These are phyloP conservation scores for Collybia nuda DNA, from an alignment of 768 basidiomycete genomes.

Conservation along the genomic window DNA sequence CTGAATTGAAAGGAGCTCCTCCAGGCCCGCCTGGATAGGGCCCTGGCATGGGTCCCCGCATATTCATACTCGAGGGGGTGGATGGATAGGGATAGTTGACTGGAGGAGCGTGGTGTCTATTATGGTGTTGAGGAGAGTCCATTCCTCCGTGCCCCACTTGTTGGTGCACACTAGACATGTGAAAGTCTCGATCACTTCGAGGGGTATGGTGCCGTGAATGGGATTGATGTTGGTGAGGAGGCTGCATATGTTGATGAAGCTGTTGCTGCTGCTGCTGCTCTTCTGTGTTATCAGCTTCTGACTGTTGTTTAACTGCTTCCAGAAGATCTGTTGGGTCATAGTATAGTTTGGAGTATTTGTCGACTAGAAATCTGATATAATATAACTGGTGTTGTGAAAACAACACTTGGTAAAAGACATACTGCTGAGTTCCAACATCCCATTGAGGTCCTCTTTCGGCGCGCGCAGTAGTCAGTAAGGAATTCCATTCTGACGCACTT, in stretches of 20 bases:
- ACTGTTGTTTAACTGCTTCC: constrained; percentile 48
- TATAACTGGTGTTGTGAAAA: not conserved
- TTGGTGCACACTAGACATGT: constrained; percentile 23
- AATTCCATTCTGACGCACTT: constrained; percentile 86
- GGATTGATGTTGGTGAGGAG: constrained; percentile 24
- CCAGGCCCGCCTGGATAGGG: constrained; percentile 27
- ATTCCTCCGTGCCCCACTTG: constrained; percentile 23
- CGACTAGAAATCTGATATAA: constrained; percentile 65
- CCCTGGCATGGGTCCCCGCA: constrained; percentile 24
- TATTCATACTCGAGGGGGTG: constrained; percentile 27
- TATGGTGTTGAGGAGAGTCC: constrained; percentile 26
- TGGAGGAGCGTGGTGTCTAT: constrained; percentile 21
- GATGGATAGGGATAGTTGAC: constrained; percentile 31
- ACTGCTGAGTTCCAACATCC: constrained; percentile 89
- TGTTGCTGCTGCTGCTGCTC: constrained; percentile 19
- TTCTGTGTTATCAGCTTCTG: constrained; percentile 40
- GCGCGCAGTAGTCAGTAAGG: constrained; percentile 71
- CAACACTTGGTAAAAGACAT: constrained; percentile 24
- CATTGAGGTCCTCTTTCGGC: constrained; percentile 85
- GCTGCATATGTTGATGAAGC: constrained; percentile 18
- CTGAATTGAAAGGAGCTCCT: constrained; percentile 30
- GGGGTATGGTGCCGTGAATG: constrained; percentile 30
- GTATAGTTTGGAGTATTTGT: constrained; percentile 69
- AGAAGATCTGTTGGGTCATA: constrained; percentile 67
- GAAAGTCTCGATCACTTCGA: constrained; percentile 27